These are phyloP conservation scores for Gardenia jasminoides DNA, from an alignment of 257 asterid species.

Conservation along the genomic window DNA sequence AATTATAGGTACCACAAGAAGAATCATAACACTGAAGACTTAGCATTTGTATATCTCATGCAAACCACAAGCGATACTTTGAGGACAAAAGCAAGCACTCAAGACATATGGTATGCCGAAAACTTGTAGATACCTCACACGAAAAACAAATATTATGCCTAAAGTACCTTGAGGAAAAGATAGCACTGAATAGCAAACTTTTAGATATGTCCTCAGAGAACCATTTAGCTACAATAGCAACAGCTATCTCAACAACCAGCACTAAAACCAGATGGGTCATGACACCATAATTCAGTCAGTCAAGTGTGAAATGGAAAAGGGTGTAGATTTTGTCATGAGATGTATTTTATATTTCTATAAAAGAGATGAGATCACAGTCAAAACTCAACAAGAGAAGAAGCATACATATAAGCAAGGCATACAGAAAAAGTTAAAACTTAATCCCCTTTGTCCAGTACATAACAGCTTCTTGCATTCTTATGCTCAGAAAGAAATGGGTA, in stretches of 20 bases:
- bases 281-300: neutral
- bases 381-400: neutral
- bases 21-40: neutral
- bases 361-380: neutral
- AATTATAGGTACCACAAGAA: neutral
- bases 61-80: neutral
- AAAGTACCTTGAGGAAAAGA: neutral
- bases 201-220: neutral
- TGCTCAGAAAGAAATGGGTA: neutral
- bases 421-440: neutral
- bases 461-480: neutral
- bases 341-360: neutral
- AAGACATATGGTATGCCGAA: neutral
- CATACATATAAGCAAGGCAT: neutral
- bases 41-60: neutral
- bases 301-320: neutral
- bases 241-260: neutral
- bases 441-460: neutral
- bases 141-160: neutral
- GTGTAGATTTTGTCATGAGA: neutral
- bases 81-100: neutral
- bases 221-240: neutral
- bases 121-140: neutral
- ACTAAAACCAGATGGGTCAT: neutral
- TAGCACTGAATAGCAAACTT: too few species aligned